These are phyloP conservation scores for Debaryomyces hansenii DNA, from an alignment of 805 yeast species.

Conservation along the genomic window DNA sequence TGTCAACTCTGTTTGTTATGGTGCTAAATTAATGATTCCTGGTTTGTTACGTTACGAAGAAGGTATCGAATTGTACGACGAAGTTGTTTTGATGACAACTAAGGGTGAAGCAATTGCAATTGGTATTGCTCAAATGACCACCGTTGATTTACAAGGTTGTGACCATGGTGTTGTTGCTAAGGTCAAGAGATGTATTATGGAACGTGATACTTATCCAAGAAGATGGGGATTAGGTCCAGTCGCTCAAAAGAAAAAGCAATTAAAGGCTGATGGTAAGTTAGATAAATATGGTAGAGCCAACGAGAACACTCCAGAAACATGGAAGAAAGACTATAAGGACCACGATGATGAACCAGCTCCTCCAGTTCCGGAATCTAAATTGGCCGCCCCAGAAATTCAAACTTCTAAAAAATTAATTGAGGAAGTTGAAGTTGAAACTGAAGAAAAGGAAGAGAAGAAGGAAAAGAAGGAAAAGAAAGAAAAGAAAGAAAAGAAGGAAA, in stretches of 20 bases:
- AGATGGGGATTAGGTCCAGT: conserved; percentile 99
- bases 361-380: conserved; percentile 55
- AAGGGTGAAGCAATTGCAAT: conserved; percentile 99
- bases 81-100: conserved; percentile 96
- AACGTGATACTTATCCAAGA: conserved; percentile 98
- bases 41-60: conserved; percentile 97
- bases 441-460: conserved; percentile 39
- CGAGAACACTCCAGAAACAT: conserved; percentile 89
- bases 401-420: conserved; percentile 52
- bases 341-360: conserved; percentile 61
- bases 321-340: conserved; percentile 85
- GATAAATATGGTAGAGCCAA: conserved; percentile 93
- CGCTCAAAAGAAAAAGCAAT: conserved; percentile 97
- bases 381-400: conserved; percentile 45
- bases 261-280: conserved; percentile 95
- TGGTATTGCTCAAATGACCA: conserved; percentile 98
- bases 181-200: conserved; percentile 99
- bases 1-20: conserved; percentile 96
- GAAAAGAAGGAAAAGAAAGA: conserved; percentile 51
- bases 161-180: conserved; percentile 99
- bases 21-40: conserved; percentile 98
- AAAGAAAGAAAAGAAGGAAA: conserved; percentile 61
- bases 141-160: conserved; percentile 93
- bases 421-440: conserved; percentile 32
- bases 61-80: conserved; percentile 95